Conservation (phyloP, 768 basidiomycete species). For the Russula griseocarnosa region DNA sequence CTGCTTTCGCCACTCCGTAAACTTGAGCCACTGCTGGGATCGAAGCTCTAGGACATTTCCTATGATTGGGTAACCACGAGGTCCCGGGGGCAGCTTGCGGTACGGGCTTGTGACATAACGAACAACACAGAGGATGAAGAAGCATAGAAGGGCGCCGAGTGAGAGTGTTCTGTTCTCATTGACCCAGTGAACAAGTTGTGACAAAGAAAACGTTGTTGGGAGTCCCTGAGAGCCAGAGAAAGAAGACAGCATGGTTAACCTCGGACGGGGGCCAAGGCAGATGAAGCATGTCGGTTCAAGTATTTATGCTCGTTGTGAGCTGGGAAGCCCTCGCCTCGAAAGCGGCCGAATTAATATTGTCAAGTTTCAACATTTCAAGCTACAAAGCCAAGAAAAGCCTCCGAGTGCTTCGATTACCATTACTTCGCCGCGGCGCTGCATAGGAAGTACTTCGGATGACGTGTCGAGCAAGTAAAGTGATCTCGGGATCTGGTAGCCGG, state of each 20-base stretch:
- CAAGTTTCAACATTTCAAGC: too few species aligned
- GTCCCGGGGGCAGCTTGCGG: constrained; percentile 22
- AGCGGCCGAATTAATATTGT: not conserved
- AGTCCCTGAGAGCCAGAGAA: not conserved
- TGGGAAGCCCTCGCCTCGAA: not conserved
- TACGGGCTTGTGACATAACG: constrained; percentile 22
- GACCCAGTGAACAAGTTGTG: not conserved
- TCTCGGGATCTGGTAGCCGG: too few species aligned
- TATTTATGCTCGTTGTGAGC: constrained; percentile 2
- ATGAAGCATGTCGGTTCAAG: not conserved
- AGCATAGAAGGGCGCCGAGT: constrained; percentile 17
- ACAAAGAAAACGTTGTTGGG: not conserved
- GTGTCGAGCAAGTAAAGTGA: too few species aligned
- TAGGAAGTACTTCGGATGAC: too few species aligned
- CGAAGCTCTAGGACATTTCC: constrained; percentile 24
- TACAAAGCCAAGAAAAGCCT: too few species aligned
- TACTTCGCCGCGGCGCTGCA: too few species aligned
- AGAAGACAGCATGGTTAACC: not conserved
- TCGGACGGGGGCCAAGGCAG: not conserved
- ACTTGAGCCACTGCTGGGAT: constrained; percentile 24
- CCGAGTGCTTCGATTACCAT: too few species aligned
- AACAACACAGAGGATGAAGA: not conserved
- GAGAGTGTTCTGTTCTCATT: constrained; percentile 19
- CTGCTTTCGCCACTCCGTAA: constrained; percentile 24
- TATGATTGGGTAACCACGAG: constrained; percentile 23